A percentile compares a stretch with the other conserved stretches of the same genome.
These are phyloP conservation scores for Podaxis sp. DNA, from an alignment of 768 basidiomycete genomes.

Conservation along the genomic window DNA sequence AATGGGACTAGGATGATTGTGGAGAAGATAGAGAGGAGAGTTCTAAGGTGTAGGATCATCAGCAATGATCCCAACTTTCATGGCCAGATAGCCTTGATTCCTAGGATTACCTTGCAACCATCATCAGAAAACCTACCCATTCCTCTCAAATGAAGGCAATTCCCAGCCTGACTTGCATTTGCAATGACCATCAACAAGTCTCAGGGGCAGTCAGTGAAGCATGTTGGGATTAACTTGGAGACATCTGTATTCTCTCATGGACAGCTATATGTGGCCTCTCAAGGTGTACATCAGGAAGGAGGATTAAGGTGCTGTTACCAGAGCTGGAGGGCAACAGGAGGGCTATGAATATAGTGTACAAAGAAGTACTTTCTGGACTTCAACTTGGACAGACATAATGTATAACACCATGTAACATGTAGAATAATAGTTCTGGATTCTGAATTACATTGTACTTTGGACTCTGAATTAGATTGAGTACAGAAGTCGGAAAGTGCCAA, in stretches of 20 bases:
- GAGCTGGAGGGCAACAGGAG: background rate
- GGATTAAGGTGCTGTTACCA: slow-evolving; percentile 27
- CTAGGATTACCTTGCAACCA: too few species aligned
- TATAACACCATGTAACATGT: too few species aligned
- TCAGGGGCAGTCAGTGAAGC: slow-evolving; percentile 34
- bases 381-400: too few species aligned
- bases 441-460: too few species aligned
- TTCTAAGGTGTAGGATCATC: slow-evolving; percentile 32
- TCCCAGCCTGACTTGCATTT: slow-evolving; percentile 39
- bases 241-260: too few species aligned
- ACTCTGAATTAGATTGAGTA: too few species aligned
- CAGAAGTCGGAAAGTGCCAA: too few species aligned
- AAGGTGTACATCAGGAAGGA: slow-evolving; percentile 22
- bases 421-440: too few species aligned
- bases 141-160: slow-evolving; percentile 32
- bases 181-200: slow-evolving; percentile 41
- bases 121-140: too few species aligned
- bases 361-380: too few species aligned
- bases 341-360: background rate
- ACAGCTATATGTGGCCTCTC: slow-evolving; percentile 41
- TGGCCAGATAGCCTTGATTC: too few species aligned
- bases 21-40: slow-evolving; percentile 14
- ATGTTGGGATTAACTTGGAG: slow-evolving; percentile 35
- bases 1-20: slow-evolving; percentile 30
- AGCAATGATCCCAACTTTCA: slow-evolving; percentile 33